Evolutionary conservation across 805 yeast species (phyloP).

Genomic region (Saturnispora mendoncae): DNA sequence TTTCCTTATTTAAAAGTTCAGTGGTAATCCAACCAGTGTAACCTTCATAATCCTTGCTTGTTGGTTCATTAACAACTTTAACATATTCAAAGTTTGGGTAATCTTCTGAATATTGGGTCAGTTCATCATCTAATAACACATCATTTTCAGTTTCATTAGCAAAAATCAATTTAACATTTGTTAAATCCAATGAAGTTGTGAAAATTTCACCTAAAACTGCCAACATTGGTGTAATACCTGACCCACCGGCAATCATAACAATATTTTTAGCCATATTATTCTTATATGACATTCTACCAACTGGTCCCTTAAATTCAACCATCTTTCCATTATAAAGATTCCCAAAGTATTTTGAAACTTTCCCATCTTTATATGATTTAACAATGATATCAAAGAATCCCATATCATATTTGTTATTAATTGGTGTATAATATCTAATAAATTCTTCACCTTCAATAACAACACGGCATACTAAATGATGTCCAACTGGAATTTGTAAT

Average conservation of each 20-base stretch:
- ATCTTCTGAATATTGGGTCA: slow-evolving; percentile 56
- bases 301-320: slow-evolving; percentile 70
- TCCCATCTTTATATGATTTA: slow-evolving; percentile 66
- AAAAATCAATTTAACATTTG: slow-evolving; percentile 53
- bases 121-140: slow-evolving; percentile 60
- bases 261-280: slow-evolving; percentile 54
- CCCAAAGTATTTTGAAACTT: slow-evolving; percentile 61
- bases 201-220: slow-evolving; percentile 67
- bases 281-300: slow-evolving; percentile 57
- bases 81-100: slow-evolving; percentile 56
- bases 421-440: slow-evolving; percentile 68
- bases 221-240: slow-evolving; percentile 84
- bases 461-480: slow-evolving; percentile 54
- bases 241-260: slow-evolving; percentile 74
- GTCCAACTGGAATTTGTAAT: slow-evolving; percentile 64
- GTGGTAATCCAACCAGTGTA: slow-evolving; percentile 51
- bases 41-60: slow-evolving; percentile 48
- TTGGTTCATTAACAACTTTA: slow-evolving; percentile 51
- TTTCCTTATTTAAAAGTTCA: slow-evolving; percentile 43
- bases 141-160: slow-evolving; percentile 75
- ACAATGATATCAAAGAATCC: slow-evolving; percentile 73
- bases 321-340: slow-evolving; percentile 52
- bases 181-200: slow-evolving; percentile 58
- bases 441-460: slow-evolving; percentile 42
- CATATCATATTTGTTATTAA: slow-evolving; percentile 56